Evolutionary conservation across 176 grass and related monocot genomes (phyloP).

Genomic region (Avena eriantha): DNA sequence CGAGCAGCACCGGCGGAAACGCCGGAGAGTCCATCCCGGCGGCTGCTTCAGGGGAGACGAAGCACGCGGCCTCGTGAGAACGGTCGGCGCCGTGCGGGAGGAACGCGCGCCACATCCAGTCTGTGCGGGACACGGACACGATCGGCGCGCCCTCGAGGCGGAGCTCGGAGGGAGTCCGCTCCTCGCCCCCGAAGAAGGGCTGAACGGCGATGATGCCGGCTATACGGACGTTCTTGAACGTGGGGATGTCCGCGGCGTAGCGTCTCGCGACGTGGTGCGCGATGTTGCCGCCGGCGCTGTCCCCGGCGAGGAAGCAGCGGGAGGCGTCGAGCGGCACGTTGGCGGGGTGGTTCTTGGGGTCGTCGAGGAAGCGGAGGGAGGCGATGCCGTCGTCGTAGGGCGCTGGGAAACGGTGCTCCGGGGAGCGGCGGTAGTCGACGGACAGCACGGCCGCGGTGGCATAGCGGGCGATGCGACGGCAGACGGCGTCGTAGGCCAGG

Average conservation of each 20-base stretch:
- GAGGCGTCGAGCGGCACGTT: conserved; percentile 35
- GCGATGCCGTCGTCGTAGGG: conserved; percentile 77
- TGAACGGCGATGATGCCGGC: conserved; percentile 61
- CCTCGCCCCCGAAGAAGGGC: conserved; percentile 80
- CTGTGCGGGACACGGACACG: conserved; percentile 55
- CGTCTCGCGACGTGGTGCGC: conserved; percentile 63
- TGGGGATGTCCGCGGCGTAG: conserved; percentile 22
- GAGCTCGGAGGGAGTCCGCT: conserved; percentile 57
- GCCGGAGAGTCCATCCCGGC: conserved; percentile 7
- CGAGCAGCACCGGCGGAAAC: conserved; percentile 60
- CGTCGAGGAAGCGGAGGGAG: conserved; percentile 76
- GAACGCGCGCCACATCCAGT: conserved; percentile 80
- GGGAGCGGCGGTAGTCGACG: conserved; percentile 83
- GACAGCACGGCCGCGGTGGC: conserved; percentile 56
- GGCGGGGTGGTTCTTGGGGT: background rate
- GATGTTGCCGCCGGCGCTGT: conserved; percentile 87
- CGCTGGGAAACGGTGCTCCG: conserved; percentile 70
- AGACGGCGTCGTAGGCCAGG: conserved; percentile 61
- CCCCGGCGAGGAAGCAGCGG: conserved; percentile 76
- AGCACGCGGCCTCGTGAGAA: conserved; percentile 54
- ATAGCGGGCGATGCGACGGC: conserved; percentile 67
- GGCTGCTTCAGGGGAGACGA: conserved; percentile 1
- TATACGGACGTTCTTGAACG: conserved; percentile 46
- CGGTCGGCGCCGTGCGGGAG: conserved; percentile 58
- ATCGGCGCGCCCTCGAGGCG: conserved; percentile 55